Evolutionary conservation across 2,329 filamentous ascomycete genomes (phyloP).

Genomic region (Colletotrichum lentis): DNA sequence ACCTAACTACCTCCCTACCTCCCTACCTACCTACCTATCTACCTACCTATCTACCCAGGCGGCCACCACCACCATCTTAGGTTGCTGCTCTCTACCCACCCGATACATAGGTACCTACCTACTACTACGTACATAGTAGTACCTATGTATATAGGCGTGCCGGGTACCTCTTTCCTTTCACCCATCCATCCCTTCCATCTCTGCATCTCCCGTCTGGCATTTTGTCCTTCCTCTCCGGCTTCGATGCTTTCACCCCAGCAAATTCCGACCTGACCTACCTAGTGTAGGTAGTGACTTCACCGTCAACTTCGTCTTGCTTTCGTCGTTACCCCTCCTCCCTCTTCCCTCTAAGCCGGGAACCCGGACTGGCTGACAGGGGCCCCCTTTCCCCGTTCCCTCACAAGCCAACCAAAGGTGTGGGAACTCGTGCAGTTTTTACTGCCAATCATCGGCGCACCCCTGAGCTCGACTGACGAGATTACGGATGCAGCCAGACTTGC

Average conservation of each 20-base stretch:
- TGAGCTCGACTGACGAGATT: conserved; percentile 34
- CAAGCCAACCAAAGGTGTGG: conserved; percentile 26
- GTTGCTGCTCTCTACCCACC: not conserved
- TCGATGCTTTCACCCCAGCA: not conserved
- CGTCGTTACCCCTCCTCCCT: not conserved
- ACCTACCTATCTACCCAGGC: not conserved
- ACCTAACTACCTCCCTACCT: too few species aligned
- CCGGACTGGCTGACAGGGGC: not conserved
- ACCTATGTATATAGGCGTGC: conserved; percentile 1
- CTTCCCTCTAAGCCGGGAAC: conserved; percentile 3
- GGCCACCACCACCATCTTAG: not conserved
- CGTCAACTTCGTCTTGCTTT: not conserved
- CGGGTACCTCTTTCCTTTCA: not conserved
- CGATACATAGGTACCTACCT: too few species aligned
- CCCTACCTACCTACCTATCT: not conserved
- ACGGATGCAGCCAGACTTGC: conserved; percentile 26
- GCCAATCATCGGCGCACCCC: conserved; percentile 26
- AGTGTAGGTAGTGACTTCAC: not conserved
- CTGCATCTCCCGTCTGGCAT: conserved; percentile 4
- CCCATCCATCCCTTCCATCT: conserved; percentile 1
- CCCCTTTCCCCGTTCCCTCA: conserved; percentile 16
- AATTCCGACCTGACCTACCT: not conserved
- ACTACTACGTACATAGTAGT: too few species aligned
- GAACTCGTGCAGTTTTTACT: conserved; percentile 27
- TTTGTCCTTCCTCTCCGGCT: not conserved